A percentile compares a stretch with the other conserved stretches of the same genome.
Conservation (phyloP, 2,329 filamentous ascomycete species). For the Cladorrhinum sp. region DNA sequence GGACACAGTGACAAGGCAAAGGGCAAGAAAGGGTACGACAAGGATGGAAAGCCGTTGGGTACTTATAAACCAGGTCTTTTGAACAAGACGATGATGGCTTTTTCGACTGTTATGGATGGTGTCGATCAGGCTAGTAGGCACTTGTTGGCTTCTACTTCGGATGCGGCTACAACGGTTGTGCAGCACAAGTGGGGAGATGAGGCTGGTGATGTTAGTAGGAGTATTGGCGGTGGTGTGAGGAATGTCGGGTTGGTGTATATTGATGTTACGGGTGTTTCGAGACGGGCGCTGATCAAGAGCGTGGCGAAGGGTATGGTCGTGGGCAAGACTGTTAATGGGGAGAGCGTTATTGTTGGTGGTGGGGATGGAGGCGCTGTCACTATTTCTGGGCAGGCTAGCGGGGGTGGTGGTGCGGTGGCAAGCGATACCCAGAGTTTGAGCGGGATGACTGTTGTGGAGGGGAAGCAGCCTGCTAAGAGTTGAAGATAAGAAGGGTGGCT, state of each 20-base stretch:
- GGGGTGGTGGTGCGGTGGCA: not conserved
- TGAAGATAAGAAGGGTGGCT: not conserved
- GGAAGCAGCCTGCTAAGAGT: slow-evolving; percentile 24
- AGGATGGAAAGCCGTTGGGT: slow-evolving; percentile 63
- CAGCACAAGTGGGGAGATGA: slow-evolving; percentile 86
- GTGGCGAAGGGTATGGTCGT: slow-evolving; percentile 97
- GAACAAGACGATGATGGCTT: slow-evolving; percentile 96
- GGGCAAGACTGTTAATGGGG: slow-evolving; percentile 70
- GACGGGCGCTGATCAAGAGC: slow-evolving; percentile 85
- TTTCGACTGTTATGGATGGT: slow-evolving; percentile 89
- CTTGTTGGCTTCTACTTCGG: slow-evolving; percentile 69
- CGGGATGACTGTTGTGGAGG: slow-evolving; percentile 20
- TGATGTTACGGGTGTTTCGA: slow-evolving; percentile 87
- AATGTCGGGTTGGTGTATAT: slow-evolving; percentile 98
- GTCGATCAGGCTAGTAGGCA: slow-evolving; percentile 83
- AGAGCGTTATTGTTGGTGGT: slow-evolving; percentile 70
- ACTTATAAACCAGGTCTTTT: slow-evolving; percentile 84
- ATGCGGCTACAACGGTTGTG: slow-evolving; percentile 81
- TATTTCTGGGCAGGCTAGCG: not conserved
- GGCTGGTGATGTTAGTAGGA: slow-evolving; percentile 72
- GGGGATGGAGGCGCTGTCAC: slow-evolving; percentile 43
- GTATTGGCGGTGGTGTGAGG: slow-evolving; percentile 82
- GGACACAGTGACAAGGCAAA: slow-evolving; percentile 55
- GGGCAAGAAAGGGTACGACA: slow-evolving; percentile 58
- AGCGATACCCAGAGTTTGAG: slow-evolving; percentile 22